Base-by-base conservation (phyloP, 2,329 filamentous ascomycete species). In the Alternaria ventricosa region DNA sequence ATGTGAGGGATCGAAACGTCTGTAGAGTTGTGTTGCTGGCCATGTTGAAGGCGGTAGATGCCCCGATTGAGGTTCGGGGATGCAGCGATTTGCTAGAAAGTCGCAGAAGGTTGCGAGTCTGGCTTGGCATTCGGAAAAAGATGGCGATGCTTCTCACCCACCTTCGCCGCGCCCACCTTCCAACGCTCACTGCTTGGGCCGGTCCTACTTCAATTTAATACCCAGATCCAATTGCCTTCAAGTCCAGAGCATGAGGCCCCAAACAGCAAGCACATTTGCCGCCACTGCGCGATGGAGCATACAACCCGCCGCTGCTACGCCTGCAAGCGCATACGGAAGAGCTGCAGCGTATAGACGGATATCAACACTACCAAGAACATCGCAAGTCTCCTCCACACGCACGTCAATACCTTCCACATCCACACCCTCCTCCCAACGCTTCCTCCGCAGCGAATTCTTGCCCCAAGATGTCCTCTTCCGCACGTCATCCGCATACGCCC, bases 261-360 rank as follows among this genome's bases (percentile, higher is more conserved):
- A 80, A 51, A 71, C 76, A 47, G 74, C 79, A 64, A 78, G 73
- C 75, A 76, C 77, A 68, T 72, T 83, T 63, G 78, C 79, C 58
- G 75, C 76, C 68, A 77, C 80, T 75, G 80, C 80, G 73, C 77
- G 80, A 78, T 76, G 75, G 64, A 77, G 78, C 70, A 68, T 72
- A 67, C 77, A 78, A 61, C 75, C 77, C 53, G 75, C 79, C 67
- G 73, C 78, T 71, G 72, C 81, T 61, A 68, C 78, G 49, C 68
- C 79, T 51, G 71, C 78, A 60, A 75, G 75, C 68, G 78, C 79
- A 63, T 81, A 82, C 71, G 82, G 82, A 71, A 79, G 83, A 70
- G 82, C 84, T 33, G 80, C 82, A 55, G 79, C 83, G 58, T 84
- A 84, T 75, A 79, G 84, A 70, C 80, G 83, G 78, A 79, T 84